Base-by-base conservation (phyloP, 2,329 filamentous ascomycete genomes). In the Cladosporium sp. region DNA sequence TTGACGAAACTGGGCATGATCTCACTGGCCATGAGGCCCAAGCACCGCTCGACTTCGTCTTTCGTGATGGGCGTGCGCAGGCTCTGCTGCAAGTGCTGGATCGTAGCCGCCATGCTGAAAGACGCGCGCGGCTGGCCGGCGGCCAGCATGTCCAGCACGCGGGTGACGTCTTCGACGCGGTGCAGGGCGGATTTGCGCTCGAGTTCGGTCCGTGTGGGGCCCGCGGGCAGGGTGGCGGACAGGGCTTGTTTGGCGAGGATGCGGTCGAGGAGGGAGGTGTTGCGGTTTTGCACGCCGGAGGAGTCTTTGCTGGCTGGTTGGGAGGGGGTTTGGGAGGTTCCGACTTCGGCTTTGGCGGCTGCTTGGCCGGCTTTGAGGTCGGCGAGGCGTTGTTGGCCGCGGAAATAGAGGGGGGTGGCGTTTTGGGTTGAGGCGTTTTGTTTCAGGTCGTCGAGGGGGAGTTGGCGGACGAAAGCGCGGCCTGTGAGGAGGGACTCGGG, bases 381-480 rank as follows among this genome's bases (percentile, higher is more conserved):
- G 51, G 82, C 76, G n/a, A 91, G 74, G 7, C 84, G 79, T 53
- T 79, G 80, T 57, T 88, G 84, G 24, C 86, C 86, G 61, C 84
- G 87, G 43, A 77, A 75, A 20, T 85, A 73, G 5, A 85, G 58
- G 1, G 81, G 78, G 11, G 80, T 78, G 17, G 78, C 72, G 50
- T 79, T 80, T 34, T 52, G 52, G 22, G 69, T 64, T 0, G 79
- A 79, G 4, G 73, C 68, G 64, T 79, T 80, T 29, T 70, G 67
- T 7, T 72, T 71, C 57, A 86, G 73, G 3, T 75, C 62, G 7
- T 77, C 76, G 50, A 80, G 72, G 17, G 83, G 82, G 5, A 88
- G 73, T 22, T 73, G 71, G 32, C 69, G 63, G 40, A 88, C 65
- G 56, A 85, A 88, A 71, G 71, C 63, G 34, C 64, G 60, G 36